Evolutionary conservation across 1,284 basidiomycete genomes (phyloP).

Genomic region (Cronartium quercuum): DNA sequence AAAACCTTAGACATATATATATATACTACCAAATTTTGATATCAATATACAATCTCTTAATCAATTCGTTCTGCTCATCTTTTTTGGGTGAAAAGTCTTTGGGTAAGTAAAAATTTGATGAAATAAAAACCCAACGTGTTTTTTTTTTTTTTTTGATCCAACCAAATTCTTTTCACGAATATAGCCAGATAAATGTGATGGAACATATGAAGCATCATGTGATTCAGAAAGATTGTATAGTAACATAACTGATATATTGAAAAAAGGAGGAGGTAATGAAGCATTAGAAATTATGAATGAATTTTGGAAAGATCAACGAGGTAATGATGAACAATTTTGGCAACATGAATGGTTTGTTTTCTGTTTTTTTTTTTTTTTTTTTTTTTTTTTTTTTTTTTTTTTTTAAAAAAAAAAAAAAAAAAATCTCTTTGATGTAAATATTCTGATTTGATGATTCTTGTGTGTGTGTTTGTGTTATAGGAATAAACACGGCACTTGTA

Average conservation of each 20-base stretch:
- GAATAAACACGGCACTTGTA: conserved; percentile 63
- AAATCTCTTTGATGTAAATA: too few relatives aligned
- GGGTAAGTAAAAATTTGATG: background rate
- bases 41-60: background rate
- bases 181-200: conserved; percentile 58
- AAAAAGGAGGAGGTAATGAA: conserved; percentile 55
- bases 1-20: background rate
- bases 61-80: background rate
- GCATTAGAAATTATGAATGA: conserved; percentile 64
- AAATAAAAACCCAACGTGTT: background rate
- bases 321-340: conserved; percentile 48
- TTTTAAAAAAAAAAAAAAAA: background rate
- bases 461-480: background rate
- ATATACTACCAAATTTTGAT: background rate
- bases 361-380: background rate
- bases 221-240: conserved; percentile 61
- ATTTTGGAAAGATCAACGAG: conserved; percentile 47
- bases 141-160: conserved; percentile 54
- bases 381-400: too few relatives aligned
- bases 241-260: conserved; percentile 59
- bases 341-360: conserved; percentile 44
- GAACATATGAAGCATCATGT: conserved; percentile 60
- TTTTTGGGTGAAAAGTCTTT: background rate
- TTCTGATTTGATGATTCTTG: background rate
- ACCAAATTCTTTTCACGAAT: conserved; percentile 42